These are phyloP conservation scores for Xerocomus potaroensis DNA, from an alignment of 768 basidiomycete genomes.

Conservation along the genomic window DNA sequence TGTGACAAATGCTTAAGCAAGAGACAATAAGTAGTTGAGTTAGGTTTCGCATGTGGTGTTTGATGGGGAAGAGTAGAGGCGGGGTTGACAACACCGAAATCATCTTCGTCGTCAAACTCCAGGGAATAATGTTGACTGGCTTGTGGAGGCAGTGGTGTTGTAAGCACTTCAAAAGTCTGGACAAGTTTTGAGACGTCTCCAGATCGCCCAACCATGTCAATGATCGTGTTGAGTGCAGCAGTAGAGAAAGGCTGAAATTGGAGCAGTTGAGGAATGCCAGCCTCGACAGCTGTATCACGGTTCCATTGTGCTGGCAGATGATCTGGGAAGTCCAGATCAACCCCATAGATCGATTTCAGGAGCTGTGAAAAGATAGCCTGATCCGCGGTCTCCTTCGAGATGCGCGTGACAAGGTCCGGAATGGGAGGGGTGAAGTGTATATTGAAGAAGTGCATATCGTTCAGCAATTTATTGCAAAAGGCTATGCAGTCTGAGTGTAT, in stretches of 20 bases:
- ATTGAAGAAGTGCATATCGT: constrained; percentile 49
- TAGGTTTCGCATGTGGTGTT: constrained; percentile 49
- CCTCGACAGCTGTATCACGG: constrained; percentile 1
- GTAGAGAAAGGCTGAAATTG: constrained; percentile 53
- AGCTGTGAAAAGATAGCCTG: constrained; percentile 52
- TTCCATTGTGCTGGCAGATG: constrained; percentile 40
- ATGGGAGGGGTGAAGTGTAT: constrained; percentile 54
- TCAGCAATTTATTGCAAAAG: constrained; percentile 48
- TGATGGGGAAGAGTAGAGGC: constrained; percentile 32
- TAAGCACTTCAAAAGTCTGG: constrained; percentile 74
- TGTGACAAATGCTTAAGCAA: constrained; percentile 56
- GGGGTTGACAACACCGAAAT: constrained; percentile 42
- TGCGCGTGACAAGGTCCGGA: constrained; percentile 63
- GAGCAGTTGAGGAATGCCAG: constrained; percentile 10
- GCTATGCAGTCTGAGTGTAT: constrained; percentile 42
- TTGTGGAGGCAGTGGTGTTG: constrained; percentile 59
- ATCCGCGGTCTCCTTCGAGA: constrained; percentile 62
- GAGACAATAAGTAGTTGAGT: constrained; percentile 61
- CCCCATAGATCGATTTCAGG: constrained; percentile 66
- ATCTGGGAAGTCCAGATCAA: constrained; percentile 76
- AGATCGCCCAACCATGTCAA: constrained; percentile 64
- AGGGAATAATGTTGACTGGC: constrained; percentile 41
- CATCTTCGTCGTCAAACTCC: constrained; percentile 64
- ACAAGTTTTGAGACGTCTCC: constrained; percentile 64
- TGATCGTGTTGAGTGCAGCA: constrained; percentile 63